A percentile compares a stretch with the other conserved stretches of the same genome.
Evolutionary conservation across 2,329 filamentous ascomycete species (phyloP).

Genomic region (Trichoderma cornu-damae): DNA sequence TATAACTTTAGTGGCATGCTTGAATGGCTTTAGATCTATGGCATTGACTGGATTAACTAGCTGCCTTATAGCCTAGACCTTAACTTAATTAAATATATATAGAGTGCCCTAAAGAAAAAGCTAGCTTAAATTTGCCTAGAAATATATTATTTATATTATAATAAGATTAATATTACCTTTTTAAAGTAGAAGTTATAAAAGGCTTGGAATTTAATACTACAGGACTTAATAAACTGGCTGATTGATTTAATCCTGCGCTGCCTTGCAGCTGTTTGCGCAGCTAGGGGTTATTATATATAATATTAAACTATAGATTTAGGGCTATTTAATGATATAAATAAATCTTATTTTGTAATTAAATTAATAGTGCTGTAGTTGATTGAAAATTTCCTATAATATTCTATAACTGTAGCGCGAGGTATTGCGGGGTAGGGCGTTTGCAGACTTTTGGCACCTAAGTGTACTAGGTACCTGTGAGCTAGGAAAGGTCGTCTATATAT

Average conservation of each 20-base stretch:
- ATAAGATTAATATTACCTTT: no score
- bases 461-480: no score
- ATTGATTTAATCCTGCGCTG: neutral
- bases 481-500: slow-evolving; percentile 14
- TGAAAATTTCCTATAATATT: no score
- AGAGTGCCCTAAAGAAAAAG: neutral
- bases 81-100: neutral
- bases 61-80: neutral
- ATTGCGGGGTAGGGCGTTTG: neutral
- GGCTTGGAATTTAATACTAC: neutral
- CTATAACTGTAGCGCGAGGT: no score
- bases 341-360: neutral
- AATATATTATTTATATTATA: neutral
- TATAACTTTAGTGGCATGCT: neutral
- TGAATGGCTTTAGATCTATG: neutral
- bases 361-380: neutral
- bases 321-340: neutral
- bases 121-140: no score
- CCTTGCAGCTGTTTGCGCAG: neutral
- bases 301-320: neutral
- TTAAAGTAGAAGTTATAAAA: no score
- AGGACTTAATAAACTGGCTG: neutral
- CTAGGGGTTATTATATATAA: neutral
- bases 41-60: neutral
- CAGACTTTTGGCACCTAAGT: neutral